A percentile compares a stretch with the other conserved stretches of the same genome.
Evolutionary conservation across 2,329 filamentous ascomycete species (phyloP).

Genomic region (Echinosphaeria canescens): DNA sequence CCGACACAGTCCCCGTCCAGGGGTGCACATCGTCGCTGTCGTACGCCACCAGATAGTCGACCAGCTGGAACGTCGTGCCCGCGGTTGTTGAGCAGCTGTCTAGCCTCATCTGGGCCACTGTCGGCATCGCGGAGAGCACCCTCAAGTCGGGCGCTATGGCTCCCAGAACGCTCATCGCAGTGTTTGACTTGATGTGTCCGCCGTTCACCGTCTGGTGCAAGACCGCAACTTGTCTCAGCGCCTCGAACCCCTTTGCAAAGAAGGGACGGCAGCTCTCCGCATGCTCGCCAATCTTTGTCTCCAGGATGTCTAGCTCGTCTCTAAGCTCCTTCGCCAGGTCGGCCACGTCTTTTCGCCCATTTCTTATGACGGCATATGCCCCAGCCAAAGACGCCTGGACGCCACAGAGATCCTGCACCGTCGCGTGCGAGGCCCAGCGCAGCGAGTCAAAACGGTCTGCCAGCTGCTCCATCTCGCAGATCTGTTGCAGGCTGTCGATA

Average conservation of each 20-base stretch:
- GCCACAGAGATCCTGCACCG: conserved; percentile 25
- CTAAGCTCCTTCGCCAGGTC: conserved; percentile 25
- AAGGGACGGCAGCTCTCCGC: conserved; percentile 21
- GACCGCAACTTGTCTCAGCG: conserved; percentile 26
- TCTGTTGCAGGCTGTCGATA: conserved; percentile 18
- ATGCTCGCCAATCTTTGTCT: conserved; percentile 19
- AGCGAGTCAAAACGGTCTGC: conserved; percentile 36
- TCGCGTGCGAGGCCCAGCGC: conserved; percentile 32
- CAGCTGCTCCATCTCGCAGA: conserved; percentile 29
- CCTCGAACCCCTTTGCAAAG: conserved; percentile 31
- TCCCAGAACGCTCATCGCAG: neutral
- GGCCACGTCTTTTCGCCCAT: conserved; percentile 16
- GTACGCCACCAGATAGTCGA: conserved; percentile 21
- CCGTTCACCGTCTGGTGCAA: no score
- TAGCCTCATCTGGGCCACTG: conserved; percentile 19
- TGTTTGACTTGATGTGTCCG: no score
- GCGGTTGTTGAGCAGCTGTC: conserved; percentile 16
- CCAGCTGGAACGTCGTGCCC: conserved; percentile 19
- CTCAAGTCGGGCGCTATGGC: conserved; percentile 15
- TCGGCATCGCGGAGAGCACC: conserved; percentile 23
- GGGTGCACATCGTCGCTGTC: conserved; percentile 14
- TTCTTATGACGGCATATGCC: conserved; percentile 32
- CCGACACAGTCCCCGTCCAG: conserved; percentile 22
- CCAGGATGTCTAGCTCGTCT: conserved; percentile 27
- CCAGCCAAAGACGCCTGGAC: conserved; percentile 31